These are phyloP conservation scores for Helicocarpus griseus DNA, from an alignment of 2,329 filamentous ascomycete species.

Conservation along the genomic window DNA sequence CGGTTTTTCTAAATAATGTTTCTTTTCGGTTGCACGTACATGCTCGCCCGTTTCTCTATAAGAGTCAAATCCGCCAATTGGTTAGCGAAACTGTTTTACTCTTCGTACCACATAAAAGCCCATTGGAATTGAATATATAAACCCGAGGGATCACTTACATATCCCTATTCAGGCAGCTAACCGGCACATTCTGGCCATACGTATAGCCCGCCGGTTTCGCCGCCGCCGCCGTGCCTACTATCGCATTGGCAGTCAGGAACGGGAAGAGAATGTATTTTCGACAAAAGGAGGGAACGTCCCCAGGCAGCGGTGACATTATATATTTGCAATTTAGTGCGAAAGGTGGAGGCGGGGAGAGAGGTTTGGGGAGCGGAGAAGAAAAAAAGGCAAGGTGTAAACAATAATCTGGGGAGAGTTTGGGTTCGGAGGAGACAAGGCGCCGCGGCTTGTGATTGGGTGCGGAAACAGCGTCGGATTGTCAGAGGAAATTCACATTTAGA, in stretches of 20 bases:
- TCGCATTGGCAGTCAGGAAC: slow-evolving; percentile 3
- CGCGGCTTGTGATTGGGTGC: too few relatives aligned
- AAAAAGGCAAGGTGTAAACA: too few relatives aligned
- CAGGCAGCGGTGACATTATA: slow-evolving; percentile 10
- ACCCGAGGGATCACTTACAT: slow-evolving; percentile 34
- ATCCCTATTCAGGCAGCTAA: slow-evolving; percentile 43
- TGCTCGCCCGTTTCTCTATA: slow-evolving; percentile 78
- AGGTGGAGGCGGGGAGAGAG: not conserved
- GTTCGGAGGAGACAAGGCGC: too few relatives aligned
- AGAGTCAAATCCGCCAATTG: too few relatives aligned
- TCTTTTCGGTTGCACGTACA: too few relatives aligned
- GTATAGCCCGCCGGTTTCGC: slow-evolving; percentile 29
- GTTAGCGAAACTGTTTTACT: too few relatives aligned
- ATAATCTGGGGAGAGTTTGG: too few relatives aligned
- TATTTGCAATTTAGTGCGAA: slow-evolving; percentile 2
- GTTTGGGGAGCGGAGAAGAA: not conserved
- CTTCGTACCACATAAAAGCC: too few relatives aligned
- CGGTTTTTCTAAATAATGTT: not conserved
- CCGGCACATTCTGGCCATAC: slow-evolving; percentile 40
- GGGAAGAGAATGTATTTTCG: slow-evolving; percentile 1
- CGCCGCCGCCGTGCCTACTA: not conserved
- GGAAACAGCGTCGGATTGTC: too few relatives aligned
- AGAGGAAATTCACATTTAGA: too few relatives aligned
- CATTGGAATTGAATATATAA: too few relatives aligned
- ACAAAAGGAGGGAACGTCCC: not conserved